A percentile compares a stretch with the other conserved stretches of the same genome.
phyloP scores from a whole-genome alignment of 2,329 filamentous ascomycete species.

The Epichloe aotearoae region DNA sequence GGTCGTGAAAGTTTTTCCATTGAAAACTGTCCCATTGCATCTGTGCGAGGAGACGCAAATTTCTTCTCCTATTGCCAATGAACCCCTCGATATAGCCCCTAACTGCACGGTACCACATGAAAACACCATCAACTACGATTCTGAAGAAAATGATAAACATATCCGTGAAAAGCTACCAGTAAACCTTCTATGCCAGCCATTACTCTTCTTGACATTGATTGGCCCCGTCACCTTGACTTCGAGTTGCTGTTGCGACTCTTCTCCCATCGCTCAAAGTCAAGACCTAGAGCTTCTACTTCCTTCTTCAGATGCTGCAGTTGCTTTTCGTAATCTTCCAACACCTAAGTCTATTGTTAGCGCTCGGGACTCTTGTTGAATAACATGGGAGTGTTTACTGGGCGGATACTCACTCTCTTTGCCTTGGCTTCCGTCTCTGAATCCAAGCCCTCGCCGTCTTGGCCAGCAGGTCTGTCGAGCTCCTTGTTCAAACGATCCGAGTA shows the following conservation, averaged over 20 bases:
- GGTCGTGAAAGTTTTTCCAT: too few relatives aligned
- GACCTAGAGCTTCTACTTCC: slow-evolving; percentile 51
- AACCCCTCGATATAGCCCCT: too few relatives aligned
- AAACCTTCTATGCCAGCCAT: not conserved
- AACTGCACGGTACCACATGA: too few relatives aligned
- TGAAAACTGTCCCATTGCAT: too few relatives aligned
- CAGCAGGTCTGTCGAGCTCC: slow-evolving; percentile 57
- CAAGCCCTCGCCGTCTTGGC: slow-evolving; percentile 41
- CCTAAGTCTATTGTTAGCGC: slow-evolving; percentile 30
- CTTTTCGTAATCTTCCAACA: slow-evolving; percentile 69
- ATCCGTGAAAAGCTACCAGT: not conserved
- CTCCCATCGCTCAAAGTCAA: slow-evolving; percentile 44
- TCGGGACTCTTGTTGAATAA: not conserved
- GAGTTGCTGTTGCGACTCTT: slow-evolving; percentile 30
- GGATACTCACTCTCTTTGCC: slow-evolving; percentile 54
- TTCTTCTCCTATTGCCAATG: too few relatives aligned
- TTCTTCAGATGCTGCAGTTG: slow-evolving; percentile 65
- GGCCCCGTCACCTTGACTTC: slow-evolving; percentile 17
- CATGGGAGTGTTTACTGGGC: not conserved
- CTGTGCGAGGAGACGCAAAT: too few relatives aligned
- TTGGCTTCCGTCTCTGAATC: slow-evolving; percentile 58
- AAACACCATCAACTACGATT: too few relatives aligned
- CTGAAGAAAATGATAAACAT: too few relatives aligned
- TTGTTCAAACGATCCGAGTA: slow-evolving; percentile 59
- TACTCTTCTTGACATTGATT: not conserved